phyloP scores from a whole-genome alignment of 2,329 filamentous ascomycete species.

The Neopestalotiopsis sp. region DNA sequence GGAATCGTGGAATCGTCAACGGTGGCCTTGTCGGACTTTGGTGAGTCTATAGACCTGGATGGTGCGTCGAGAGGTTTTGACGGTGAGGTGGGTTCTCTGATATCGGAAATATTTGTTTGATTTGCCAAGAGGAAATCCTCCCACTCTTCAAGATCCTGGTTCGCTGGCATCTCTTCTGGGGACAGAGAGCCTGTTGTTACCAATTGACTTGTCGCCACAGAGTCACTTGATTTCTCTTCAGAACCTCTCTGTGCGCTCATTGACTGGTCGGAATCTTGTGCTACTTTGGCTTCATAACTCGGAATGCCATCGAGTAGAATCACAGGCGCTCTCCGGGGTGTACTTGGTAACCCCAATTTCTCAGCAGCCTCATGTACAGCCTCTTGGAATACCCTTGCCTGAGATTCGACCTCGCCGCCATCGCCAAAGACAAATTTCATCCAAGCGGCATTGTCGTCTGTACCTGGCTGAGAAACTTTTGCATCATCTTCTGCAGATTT shows the following conservation, averaged over 20 bases:
- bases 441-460: conserved; percentile 33
- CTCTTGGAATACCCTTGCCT: conserved; percentile 30
- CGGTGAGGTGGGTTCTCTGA: background rate
- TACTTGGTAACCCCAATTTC: conserved; percentile 32
- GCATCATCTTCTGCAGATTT: background rate
- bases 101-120: background rate
- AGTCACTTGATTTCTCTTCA: conserved; percentile 18
- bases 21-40: background rate
- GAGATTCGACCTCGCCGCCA: conserved; percentile 30
- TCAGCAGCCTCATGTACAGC: conserved; percentile 31
- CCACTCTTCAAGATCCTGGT: background rate
- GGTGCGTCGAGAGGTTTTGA: background rate
- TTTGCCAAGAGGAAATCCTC: background rate
- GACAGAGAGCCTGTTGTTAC: background rate
- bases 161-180: background rate
- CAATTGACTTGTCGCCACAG: conserved; percentile 18
- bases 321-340: conserved; percentile 17
- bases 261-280: background rate
- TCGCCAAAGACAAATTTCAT: conserved; percentile 35
- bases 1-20: background rate
- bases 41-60: background rate
- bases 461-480: background rate
- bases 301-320: background rate
- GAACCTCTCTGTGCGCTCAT: background rate
- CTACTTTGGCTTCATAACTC: background rate